Percentiles rank a stretch among this genome's conserved stretches.
These are phyloP conservation scores for Fusarium phyllophilum DNA, from an alignment of 2,329 filamentous ascomycete species.

Conservation along the genomic window DNA sequence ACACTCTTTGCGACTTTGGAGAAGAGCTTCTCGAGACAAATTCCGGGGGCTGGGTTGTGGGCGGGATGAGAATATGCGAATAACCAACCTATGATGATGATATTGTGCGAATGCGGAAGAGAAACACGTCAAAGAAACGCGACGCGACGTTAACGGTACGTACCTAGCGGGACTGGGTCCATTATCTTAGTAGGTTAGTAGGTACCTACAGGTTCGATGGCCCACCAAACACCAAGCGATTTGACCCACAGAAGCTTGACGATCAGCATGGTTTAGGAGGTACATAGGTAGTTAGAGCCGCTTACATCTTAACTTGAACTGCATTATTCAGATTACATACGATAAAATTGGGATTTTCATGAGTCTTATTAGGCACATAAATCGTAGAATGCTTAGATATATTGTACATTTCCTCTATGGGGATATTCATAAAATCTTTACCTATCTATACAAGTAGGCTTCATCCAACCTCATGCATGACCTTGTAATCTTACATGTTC, in stretches of 20 bases:
- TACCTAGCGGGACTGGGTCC: background rate
- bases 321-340: background rate
- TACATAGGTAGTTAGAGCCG: background rate
- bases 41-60: background rate
- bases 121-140: conserved; percentile 45
- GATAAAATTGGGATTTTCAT: background rate
- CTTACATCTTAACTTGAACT: background rate
- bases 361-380: background rate
- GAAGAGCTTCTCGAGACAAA: background rate
- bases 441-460: conserved; percentile 8
- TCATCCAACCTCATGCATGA: background rate
- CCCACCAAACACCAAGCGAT: conserved; percentile 36
- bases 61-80: conserved; percentile 3
- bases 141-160: conserved; percentile 45
- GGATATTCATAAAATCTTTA: conserved; percentile 23
- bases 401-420: conserved; percentile 4
- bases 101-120: conserved; percentile 39
- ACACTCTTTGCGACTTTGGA: conserved; percentile 5
- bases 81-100: conserved; percentile 37
- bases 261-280: background rate
- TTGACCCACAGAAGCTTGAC: conserved; percentile 18
- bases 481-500: conserved; percentile 28
- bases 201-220: background rate
- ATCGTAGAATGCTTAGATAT: background rate
- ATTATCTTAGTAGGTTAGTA: background rate